Evolutionary conservation across 1,139 yeast genomes (phyloP).

Genomic region (Geotrichum siamense): DNA sequence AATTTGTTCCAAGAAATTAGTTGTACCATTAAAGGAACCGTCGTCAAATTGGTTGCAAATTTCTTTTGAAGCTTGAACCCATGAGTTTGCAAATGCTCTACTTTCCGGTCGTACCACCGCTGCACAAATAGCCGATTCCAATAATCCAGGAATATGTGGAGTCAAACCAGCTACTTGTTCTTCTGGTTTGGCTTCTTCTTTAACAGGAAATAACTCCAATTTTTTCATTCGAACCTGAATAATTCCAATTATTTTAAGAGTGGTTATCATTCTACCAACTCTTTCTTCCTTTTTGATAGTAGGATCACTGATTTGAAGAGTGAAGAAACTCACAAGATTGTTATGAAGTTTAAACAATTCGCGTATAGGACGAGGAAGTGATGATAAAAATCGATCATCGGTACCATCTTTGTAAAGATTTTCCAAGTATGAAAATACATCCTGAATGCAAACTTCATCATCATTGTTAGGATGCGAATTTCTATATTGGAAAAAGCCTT

Average conservation of each 20-base stretch:
- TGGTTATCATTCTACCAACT: slow-evolving; percentile 60
- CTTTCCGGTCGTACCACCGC: slow-evolving; percentile 79
- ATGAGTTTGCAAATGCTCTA: slow-evolving; percentile 55
- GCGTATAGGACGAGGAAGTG: slow-evolving; percentile 65
- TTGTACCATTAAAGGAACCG: slow-evolving; percentile 15
- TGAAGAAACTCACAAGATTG: slow-evolving; percentile 59
- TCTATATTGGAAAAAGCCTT: slow-evolving; percentile 55
- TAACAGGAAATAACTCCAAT: slow-evolving; percentile 46
- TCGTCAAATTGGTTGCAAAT: slow-evolving; percentile 27
- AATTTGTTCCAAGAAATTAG: slow-evolving; percentile 27
- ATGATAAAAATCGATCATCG: slow-evolving; percentile 35
- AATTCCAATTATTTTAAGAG: slow-evolving; percentile 60
- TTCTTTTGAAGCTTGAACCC: slow-evolving; percentile 53
- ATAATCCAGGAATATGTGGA: slow-evolving; percentile 70
- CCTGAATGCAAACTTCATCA: slow-evolving; percentile 56
- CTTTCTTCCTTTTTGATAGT: slow-evolving; percentile 47
- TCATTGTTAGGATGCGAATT: slow-evolving; percentile 42
- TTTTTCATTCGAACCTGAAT: slow-evolving; percentile 63
- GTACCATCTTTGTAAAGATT: slow-evolving; percentile 40
- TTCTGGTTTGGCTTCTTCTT: slow-evolving; percentile 26
- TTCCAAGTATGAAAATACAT: slow-evolving; percentile 64
- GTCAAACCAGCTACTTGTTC: slow-evolving; percentile 32
- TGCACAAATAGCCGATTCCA: slow-evolving; percentile 72
- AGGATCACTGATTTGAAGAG: slow-evolving; percentile 58
- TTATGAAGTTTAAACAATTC: slow-evolving; percentile 60